Evolutionary conservation across 495 filamentous ascomycete genomes (phyloP).

Genomic region (Hypomontagnella submonticulosa): DNA sequence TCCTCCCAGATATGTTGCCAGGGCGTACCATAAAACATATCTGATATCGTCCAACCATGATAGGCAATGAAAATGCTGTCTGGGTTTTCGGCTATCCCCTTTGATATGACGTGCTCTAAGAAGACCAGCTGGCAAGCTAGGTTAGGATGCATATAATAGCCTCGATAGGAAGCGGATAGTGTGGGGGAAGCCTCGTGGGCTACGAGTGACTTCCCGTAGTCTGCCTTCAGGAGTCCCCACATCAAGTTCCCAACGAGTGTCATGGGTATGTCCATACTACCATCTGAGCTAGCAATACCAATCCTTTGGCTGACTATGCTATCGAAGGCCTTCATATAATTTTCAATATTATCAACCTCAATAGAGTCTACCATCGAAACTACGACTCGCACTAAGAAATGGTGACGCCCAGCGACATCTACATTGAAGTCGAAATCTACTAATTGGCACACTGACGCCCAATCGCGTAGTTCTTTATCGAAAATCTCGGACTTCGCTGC

Average conservation of each 20-base stretch:
- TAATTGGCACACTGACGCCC: slow-evolving; percentile 12
- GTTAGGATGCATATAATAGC: not conserved
- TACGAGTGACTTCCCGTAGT: not conserved
- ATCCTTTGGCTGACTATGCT: not conserved
- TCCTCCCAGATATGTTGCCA: slow-evolving; percentile 16
- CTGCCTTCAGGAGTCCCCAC: not conserved
- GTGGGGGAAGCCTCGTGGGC: not conserved
- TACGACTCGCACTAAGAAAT: too few relatives aligned
- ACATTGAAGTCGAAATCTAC: slow-evolving; percentile 13
- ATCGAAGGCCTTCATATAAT: not conserved
- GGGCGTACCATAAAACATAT: not conserved
- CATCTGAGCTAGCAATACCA: not conserved
- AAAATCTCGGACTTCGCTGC: not conserved
- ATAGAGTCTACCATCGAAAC: too few relatives aligned
- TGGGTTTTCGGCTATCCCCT: slow-evolving; percentile 11
- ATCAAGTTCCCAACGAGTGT: not conserved
- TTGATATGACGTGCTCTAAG: slow-evolving; percentile 19
- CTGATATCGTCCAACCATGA: not conserved
- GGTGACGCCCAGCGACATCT: not conserved
- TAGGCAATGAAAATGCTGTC: slow-evolving; percentile 20
- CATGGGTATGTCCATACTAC: not conserved
- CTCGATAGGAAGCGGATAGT: not conserved
- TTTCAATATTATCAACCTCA: not conserved
- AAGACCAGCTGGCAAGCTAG: not conserved
- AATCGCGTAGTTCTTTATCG: not conserved